Conservation (phyloP, 2,329 filamentous ascomycete genomes). For the Penicillium sp. region DNA sequence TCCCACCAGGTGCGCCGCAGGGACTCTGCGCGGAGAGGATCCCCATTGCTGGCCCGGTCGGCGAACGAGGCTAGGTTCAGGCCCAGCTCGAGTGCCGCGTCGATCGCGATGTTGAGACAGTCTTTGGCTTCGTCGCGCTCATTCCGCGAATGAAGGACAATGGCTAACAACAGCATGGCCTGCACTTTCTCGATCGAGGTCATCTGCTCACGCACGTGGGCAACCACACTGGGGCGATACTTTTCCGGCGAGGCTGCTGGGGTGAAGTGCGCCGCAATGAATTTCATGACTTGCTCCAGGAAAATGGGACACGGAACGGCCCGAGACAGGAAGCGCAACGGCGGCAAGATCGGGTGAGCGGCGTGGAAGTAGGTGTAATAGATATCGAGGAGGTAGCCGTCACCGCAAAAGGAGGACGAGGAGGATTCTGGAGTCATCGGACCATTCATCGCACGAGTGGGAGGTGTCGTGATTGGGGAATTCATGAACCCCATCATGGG, state of each 20-base stretch:
- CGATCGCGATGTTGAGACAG: slow-evolving; percentile 62
- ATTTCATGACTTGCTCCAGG: slow-evolving; percentile 51
- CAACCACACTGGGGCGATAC: slow-evolving; percentile 35
- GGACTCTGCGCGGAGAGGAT: slow-evolving; percentile 69
- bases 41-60: slow-evolving; percentile 55
- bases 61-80: slow-evolving; percentile 68
- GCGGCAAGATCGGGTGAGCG: slow-evolving; percentile 53
- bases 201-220: slow-evolving; percentile 27
- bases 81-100: slow-evolving; percentile 67
- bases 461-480: not conserved
- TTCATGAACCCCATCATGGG: slow-evolving; percentile 7
- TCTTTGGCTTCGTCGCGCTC: slow-evolving; percentile 63
- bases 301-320: slow-evolving; percentile 37
- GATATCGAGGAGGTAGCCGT: slow-evolving; percentile 44
- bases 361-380: slow-evolving; percentile 53
- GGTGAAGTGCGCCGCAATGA: slow-evolving; percentile 52
- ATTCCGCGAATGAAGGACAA: slow-evolving; percentile 71
- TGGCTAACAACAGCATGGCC: slow-evolving; percentile 67
- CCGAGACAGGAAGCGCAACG: slow-evolving; percentile 38
- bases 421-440: slow-evolving; percentile 35
- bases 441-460: slow-evolving; percentile 15
- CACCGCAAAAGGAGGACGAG: slow-evolving; percentile 24
- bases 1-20: slow-evolving; percentile 91
- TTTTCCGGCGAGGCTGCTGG: slow-evolving; percentile 40
- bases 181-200: slow-evolving; percentile 64